Conservation (phyloP, 2,329 filamentous ascomycete species). For the Eurotiales sp. region DNA sequence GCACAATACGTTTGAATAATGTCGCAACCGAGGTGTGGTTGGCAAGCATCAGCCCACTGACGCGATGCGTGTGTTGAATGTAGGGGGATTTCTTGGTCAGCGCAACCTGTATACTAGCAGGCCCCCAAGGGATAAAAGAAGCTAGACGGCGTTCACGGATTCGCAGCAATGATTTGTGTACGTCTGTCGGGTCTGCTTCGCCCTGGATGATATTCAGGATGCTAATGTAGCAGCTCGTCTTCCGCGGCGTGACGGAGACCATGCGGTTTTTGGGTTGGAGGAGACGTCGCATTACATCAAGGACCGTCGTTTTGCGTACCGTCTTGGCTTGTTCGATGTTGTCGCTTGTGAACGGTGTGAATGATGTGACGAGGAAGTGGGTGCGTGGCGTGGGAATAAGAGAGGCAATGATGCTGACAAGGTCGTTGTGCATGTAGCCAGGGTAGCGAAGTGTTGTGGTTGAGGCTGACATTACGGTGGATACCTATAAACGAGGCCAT, state of each 20-base stretch:
- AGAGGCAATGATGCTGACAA: constrained; percentile 93
- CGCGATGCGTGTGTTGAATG: constrained; percentile 86
- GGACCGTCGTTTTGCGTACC: constrained; percentile 93
- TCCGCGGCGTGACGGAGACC: constrained; percentile 92
- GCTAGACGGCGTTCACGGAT: constrained; percentile 92
- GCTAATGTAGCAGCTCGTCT: constrained; percentile 98
- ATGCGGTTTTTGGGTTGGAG: constrained; percentile 98
- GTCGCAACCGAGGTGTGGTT: constrained; percentile 98
- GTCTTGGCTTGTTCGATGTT: constrained; percentile 97
- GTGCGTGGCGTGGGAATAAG: constrained; percentile 94
- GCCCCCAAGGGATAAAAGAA: constrained; percentile 97
- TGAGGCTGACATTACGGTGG: constrained; percentile 97
- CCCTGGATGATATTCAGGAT: constrained; percentile 99
- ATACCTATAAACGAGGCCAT: constrained; percentile 52
- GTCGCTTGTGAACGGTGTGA: constrained; percentile 95
- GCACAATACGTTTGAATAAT: constrained; percentile 88
- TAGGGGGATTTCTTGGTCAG: constrained; percentile 96
- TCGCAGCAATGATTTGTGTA: constrained; percentile 94
- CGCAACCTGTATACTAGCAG: constrained; percentile 94
- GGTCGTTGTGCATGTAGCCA: constrained; percentile 99
- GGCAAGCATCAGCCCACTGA: constrained; percentile 94
- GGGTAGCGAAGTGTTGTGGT: constrained; percentile 96
- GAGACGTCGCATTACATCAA: constrained; percentile 94
- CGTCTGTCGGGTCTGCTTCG: constrained; percentile 93
- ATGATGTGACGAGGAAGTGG: constrained; percentile 97